Base-by-base conservation (phyloP, 306 rosid genomes). In the Prunus davidiana region DNA sequence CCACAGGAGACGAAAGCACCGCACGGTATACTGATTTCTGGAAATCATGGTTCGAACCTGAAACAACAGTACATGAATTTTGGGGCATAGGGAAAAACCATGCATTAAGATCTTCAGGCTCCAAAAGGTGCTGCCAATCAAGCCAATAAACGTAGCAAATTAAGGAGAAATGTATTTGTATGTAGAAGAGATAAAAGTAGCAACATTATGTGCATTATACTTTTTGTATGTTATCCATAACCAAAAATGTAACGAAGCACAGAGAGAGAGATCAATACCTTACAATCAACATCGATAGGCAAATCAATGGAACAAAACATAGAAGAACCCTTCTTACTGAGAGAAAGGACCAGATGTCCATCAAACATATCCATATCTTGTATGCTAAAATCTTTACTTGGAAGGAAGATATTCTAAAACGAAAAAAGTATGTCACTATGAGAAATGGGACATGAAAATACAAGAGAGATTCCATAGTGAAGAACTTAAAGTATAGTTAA, bases 1-100 rank as follows among this genome's bases (percentile, higher is more conserved):
- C 97, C 98, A 92, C 97, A 18, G 96, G 97, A 51, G 96, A 95
- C 12, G 98, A 92, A 80, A 95, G 91, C 85, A 95, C 98, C 66
- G 81, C 89, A 2, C 93, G 97, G 72, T 87, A 95, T 47, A 83
- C 83, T 5, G 85, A 71, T 71, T 68, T 89, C 91, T 73, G 72
- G 87, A 90, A 92, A 87, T 92, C 98, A 69, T 90, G 97, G 84
- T 95, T 95, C 69, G 96, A 95, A 81, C 96, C 96, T 73, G 97
- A 91, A 88, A 76, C 66, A 15, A 77, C 86, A 77, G 86, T 88
- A 81, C 96, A 90, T 72, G 84, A 79, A 70, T 78, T 88, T 75
- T 92, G 78, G 67, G 93, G 97, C 72, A 92, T 79, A 80, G 98
- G 97, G 82, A 95, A 95, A 87, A 87, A 92, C 98, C 98, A 95